Percentiles rank a stretch among this genome's conserved stretches.
These are phyloP conservation scores for Halophytophthora polymorphica DNA, from an alignment of 352 stramenopile species.

Conservation along the genomic window DNA sequence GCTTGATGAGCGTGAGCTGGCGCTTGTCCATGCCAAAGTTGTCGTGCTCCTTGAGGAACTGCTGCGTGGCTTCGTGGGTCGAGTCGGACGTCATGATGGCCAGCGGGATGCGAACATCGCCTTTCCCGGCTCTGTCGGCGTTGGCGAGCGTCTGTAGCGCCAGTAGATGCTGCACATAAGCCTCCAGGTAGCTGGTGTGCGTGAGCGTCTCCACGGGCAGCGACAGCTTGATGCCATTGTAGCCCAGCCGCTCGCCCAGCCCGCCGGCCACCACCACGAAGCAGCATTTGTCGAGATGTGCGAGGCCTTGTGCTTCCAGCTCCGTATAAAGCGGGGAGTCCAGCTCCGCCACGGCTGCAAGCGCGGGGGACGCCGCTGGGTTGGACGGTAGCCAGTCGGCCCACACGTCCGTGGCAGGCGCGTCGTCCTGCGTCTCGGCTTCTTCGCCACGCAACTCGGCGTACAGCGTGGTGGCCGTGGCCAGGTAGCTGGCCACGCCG, in stretches of 20 bases:
- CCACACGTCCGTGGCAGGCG: constrained; percentile 15
- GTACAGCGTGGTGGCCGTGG: constrained; percentile 46
- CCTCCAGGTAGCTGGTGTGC: constrained; percentile 89
- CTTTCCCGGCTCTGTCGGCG: constrained; percentile 1
- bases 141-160: constrained; percentile 75
- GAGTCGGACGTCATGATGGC: constrained; percentile 98
- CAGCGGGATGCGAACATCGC: constrained; percentile 75
- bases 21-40: constrained; percentile 93
- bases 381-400: constrained; percentile 51
- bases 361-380: constrained; percentile 23
- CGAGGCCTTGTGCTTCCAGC: constrained; percentile 44
- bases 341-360: constrained; percentile 28
- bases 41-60: constrained; percentile 87
- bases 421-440: constrained; percentile 2
- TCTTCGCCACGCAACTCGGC: constrained; percentile 21
- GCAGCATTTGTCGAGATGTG: constrained; percentile 72
- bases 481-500: constrained; percentile 53
- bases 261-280: constrained; percentile 98
- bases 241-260: constrained; percentile 96
- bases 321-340: constrained; percentile 39
- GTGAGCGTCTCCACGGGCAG: constrained; percentile 93
- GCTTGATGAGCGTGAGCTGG: constrained; percentile 95
- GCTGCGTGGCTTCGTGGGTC: constrained; percentile 90
- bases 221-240: constrained; percentile 95
- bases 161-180: constrained; percentile 94